Evolutionary conservation across 1,139 yeast genomes (phyloP).

Genomic region (Sugiyamaella neomexicana): DNA sequence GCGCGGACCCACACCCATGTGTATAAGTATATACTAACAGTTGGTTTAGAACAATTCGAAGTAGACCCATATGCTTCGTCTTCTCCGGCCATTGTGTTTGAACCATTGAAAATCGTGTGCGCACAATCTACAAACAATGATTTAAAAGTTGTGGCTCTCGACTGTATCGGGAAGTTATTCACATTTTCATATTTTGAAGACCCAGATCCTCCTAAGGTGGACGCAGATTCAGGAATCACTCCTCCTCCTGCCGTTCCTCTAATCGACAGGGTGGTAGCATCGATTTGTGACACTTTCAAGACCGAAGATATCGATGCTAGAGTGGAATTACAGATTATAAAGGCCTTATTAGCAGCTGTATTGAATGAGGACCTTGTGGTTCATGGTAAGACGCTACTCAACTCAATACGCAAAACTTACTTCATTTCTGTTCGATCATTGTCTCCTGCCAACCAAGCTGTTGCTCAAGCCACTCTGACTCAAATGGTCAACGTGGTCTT

Average conservation of each 20-base stretch:
- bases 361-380: constrained; percentile 77
- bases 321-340: constrained; percentile 86
- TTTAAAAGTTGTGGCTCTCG: constrained; percentile 58
- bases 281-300: constrained; percentile 81
- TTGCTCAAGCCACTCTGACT: constrained; percentile 92
- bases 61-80: constrained; percentile 38
- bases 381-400: constrained; percentile 85
- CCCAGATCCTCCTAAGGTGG: constrained; percentile 45
- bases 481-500: constrained; percentile 87
- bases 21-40: background rate
- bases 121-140: constrained; percentile 51
- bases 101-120: constrained; percentile 62
- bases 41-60: constrained; percentile 30
- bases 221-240: constrained; percentile 44
- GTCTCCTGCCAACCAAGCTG: constrained; percentile 80
- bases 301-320: constrained; percentile 90
- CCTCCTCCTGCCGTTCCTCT: constrained; percentile 58
- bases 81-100: constrained; percentile 54
- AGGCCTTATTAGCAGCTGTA: constrained; percentile 88
- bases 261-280: constrained; percentile 82
- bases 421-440: constrained; percentile 85
- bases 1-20: no score
- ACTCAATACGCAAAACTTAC: constrained; percentile 90
- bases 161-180: constrained; percentile 64
- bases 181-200: constrained; percentile 62